phyloP scores from a whole-genome alignment of 768 basidiomycete species.

The Strobilomyces confusus region DNA sequence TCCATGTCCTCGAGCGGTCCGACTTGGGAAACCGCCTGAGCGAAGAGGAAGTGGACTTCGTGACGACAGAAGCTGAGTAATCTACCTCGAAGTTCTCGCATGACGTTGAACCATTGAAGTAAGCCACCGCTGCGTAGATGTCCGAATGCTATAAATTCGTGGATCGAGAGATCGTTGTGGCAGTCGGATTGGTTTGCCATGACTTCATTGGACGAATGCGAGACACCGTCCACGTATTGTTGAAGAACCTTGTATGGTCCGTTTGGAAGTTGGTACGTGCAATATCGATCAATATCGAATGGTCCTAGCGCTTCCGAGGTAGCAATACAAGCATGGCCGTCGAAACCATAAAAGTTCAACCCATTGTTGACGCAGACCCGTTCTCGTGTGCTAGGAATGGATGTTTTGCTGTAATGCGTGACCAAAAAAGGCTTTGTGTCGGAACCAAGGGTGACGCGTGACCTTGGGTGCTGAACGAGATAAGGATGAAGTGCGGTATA shows the following conservation, averaged over 20 bases:
- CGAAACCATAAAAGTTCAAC: constrained; percentile 30
- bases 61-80: constrained; percentile 35
- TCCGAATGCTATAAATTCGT: constrained; percentile 21
- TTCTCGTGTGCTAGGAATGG: constrained; percentile 14
- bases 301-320: neutral
- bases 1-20: constrained; percentile 21
- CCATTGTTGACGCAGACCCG: constrained; percentile 28
- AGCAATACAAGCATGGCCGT: constrained; percentile 11
- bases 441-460: constrained; percentile 23
- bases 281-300: neutral
- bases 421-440: constrained; percentile 19
- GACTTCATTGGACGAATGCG: constrained; percentile 1
- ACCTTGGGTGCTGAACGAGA: constrained; percentile 11
- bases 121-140: constrained; percentile 41
- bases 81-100: constrained; percentile 37
- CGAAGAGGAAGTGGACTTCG: constrained; percentile 39
- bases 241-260: constrained; percentile 35
- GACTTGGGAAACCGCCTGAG: constrained; percentile 42
- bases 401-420: constrained; percentile 11
- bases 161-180: constrained; percentile 36
- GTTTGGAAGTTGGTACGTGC: constrained; percentile 30
- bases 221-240: constrained; percentile 18
- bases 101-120: constrained; percentile 51
- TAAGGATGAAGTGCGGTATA: constrained; percentile 16
- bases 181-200: constrained; percentile 42